phyloP scores from a whole-genome alignment of 2,329 filamentous ascomycete species.

The Penicillium thymicola region DNA sequence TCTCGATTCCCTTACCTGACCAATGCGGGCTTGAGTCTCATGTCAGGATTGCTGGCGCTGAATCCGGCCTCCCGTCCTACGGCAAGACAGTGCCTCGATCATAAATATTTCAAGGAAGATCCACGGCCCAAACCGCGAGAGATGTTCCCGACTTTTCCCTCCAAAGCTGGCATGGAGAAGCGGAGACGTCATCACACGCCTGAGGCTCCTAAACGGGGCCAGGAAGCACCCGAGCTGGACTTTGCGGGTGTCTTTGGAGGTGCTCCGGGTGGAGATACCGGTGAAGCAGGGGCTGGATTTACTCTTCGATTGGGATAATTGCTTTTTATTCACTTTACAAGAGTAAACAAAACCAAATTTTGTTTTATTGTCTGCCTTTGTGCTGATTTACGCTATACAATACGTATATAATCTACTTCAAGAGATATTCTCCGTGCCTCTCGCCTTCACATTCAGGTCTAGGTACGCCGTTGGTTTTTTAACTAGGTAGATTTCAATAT shows the following conservation, averaged over 20 bases:
- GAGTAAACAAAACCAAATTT: not conserved
- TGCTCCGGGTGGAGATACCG: constrained; percentile 60
- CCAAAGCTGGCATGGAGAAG: constrained; percentile 88
- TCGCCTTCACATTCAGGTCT: not conserved
- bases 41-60: constrained; percentile 68
- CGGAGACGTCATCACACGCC: constrained; percentile 70
- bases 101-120: constrained; percentile 84
- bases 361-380: not conserved
- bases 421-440: not conserved
- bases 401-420: not conserved
- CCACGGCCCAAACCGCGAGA: constrained; percentile 84
- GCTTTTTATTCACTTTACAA: not conserved
- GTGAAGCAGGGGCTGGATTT: constrained; percentile 59
- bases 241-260: constrained; percentile 70
- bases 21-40: constrained; percentile 65
- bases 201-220: constrained; percentile 76
- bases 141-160: constrained; percentile 96
- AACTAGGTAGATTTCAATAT: not conserved
- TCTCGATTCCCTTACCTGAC: constrained; percentile 80
- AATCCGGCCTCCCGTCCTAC: constrained; percentile 70
- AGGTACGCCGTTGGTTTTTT: not conserved
- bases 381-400: not conserved
- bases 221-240: constrained; percentile 62
- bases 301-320: constrained; percentile 56
- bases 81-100: constrained; percentile 69